Base-by-base conservation (phyloP, 192 early-diverging fungal species). In the Blastocladiella britannica region DNA sequence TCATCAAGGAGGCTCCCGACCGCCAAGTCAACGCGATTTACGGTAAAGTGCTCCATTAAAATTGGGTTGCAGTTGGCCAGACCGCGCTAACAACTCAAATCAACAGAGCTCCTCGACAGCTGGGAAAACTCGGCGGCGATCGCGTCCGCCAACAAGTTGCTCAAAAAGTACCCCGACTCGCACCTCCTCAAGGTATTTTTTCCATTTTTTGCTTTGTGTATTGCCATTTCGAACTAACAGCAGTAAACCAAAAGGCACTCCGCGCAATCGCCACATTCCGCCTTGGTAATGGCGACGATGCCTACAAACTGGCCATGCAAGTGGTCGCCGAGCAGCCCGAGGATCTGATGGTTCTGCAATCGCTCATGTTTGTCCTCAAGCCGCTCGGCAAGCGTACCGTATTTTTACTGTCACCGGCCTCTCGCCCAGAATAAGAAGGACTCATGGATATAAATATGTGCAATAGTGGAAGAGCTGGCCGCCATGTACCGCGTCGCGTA, bases 151-250 rank as follows among this genome's bases (percentile, higher is more conserved):
- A 73, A 75, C 51, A 89, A 87, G 61, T 65, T 74, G 3, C 59
- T 87, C 37, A 87, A 87, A 67, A 89, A 83, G 63, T 71, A 70
- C 25, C 78, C 77, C 25, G 69, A 84, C 29, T 65, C 72, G 51
- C 67, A 74, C 30, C 66, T 80, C 22, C 58, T 82, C 43, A 84
- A 86, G 72, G 85, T 85, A 68, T 4, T 18, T 25, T 26, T 55
- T n/a, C 20, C 28, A 54, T 15, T 37, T 1, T 55, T n/a, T 37
- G 25, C 6, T 52, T 51, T 31, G 1, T 26, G 29, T 25, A 7
- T 55, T 26, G 22, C 28, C 55, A 52, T 59, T 31, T 60, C 8
- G 12, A 28, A 62, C 52, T n/a, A n/a, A n/a, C n/a, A n/a, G n/a
- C n/a, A n/a, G n/a, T n/a, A n/a, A n/a, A n/a, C n/a, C n/a, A n/a